Evolutionary conservation across 2,329 filamentous ascomycete genomes (phyloP), one percentile per base, ranked within the genome.

Genomic region (Alternaria arbusti): DNA sequence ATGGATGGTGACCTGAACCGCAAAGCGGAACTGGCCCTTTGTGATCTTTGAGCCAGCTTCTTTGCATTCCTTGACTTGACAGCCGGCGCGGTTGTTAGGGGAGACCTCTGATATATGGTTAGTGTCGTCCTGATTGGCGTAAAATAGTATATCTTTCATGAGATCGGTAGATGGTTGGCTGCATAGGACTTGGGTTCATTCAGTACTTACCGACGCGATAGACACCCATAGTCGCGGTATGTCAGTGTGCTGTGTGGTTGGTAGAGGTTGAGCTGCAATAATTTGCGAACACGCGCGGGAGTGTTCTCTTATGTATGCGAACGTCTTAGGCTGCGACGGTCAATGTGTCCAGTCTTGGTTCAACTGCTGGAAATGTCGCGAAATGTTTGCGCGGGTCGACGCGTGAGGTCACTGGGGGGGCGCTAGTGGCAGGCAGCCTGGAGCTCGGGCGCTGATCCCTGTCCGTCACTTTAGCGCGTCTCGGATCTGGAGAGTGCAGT

Each of bases 21-120:
- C 95, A 57, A 94, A 87, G 59, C 95, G 91, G 3, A 97, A 82
- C 68, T 93, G 82, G 46, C 73, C 74, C 52, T 97, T 97, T 25
- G 74, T 70, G 74, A 97, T 93, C 82, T 97, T 97, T 74, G 86
- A 76, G 1, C 76, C 83, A 2, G 81, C 82, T 3, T 91, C 85
- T 80, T 94, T 94, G 85, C 95, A 97, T 66, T 89, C 84, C 75
- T 90, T 90, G 61, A 72, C 74, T 66, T 89, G 86, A 83, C 94
- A 98, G 54, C 83, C 87, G 57, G 94, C 92, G 62, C 94, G 91
- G 72, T 86, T 87, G 76, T 86, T 91, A 13, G 69, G 68, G 23
- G 67, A 74, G 3, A 66, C 64, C 54, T 76, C 74, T 70, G 15
- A 11, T 22, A 4, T 51, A 32, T n/a, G 20, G 36, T 70, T 15